phyloP scores from a whole-genome alignment of 2,329 filamentous ascomycete species.

The Trichoderma lentiforme region DNA sequence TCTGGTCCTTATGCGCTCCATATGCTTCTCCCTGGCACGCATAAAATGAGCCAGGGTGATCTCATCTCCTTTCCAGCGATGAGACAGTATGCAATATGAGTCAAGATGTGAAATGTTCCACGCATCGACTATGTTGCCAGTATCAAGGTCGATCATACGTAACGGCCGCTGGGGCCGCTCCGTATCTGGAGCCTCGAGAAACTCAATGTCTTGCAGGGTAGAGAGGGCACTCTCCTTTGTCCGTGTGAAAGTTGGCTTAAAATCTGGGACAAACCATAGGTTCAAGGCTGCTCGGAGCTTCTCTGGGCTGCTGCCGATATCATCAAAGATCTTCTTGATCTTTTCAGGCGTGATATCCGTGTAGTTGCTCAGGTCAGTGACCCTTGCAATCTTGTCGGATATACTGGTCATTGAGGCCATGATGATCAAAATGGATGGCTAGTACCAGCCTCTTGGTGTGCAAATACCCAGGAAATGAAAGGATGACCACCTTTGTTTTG shows the following conservation, averaged over 20 bases:
- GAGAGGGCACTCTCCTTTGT: no score
- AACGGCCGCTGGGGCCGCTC: background rate
- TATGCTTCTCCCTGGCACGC: background rate
- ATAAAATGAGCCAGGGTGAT: background rate
- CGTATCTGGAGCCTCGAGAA: background rate
- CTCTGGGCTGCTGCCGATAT: conserved; percentile 10
- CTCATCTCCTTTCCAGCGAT: conserved; percentile 13
- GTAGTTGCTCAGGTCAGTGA: background rate
- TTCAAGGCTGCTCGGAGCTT: conserved; percentile 10
- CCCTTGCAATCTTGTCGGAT: background rate
- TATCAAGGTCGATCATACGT: background rate
- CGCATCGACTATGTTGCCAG: background rate
- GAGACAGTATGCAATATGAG: conserved; percentile 3
- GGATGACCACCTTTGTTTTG: background rate
- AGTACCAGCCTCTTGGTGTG: background rate
- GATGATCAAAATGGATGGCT: background rate
- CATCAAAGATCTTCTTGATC: background rate
- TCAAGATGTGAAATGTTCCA: background rate
- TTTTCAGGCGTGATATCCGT: background rate
- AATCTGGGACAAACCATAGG: conserved; percentile 7
- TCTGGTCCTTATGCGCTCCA: background rate
- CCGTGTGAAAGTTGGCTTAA: background rate
- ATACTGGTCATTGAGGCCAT: background rate
- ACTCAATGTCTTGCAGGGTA: background rate
- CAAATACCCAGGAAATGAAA: background rate